Conservation (phyloP, 768 basidiomycete species). For the Boletus sp. region DNA sequence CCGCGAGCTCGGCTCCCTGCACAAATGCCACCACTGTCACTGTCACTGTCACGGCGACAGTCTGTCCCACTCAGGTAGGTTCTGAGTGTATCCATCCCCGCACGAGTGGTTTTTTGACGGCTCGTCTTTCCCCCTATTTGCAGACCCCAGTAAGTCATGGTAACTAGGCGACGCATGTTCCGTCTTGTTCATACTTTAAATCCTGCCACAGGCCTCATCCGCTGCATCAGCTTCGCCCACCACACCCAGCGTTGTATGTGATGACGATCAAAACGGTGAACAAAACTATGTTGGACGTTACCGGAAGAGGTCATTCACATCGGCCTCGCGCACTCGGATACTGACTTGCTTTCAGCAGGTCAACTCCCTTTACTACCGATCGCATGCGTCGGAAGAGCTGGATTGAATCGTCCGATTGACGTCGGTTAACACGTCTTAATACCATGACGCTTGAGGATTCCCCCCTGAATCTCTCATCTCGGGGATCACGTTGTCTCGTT, state of each 20-base stretch:
- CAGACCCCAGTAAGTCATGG: background rate
- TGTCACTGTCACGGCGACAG: slow-evolving; percentile 16
- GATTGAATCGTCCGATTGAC: background rate
- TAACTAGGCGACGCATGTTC: background rate
- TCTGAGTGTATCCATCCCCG: background rate
- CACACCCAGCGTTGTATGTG: background rate
- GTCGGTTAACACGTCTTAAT: background rate
- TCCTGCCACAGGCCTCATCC: background rate
- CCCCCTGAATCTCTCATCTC: background rate
- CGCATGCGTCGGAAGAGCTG: slow-evolving; percentile 9
- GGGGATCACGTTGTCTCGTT: background rate
- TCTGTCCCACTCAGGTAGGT: slow-evolving; percentile 15
- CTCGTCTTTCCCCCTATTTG: background rate
- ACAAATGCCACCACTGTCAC: slow-evolving; percentile 1
- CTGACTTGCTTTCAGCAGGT: slow-evolving; percentile 10
- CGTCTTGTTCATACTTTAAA: background rate
- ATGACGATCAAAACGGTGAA: background rate
- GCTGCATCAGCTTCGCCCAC: background rate
- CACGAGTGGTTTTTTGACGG: background rate
- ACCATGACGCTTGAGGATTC: background rate
- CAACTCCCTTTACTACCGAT: background rate
- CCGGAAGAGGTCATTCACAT: slow-evolving; percentile 1
- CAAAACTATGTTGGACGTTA: background rate
- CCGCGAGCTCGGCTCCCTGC: slow-evolving; percentile 5
- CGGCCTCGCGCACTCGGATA: background rate